Evolutionary conservation across 805 yeast genomes (phyloP).

Genomic region (Candida cerambycidarum): DNA sequence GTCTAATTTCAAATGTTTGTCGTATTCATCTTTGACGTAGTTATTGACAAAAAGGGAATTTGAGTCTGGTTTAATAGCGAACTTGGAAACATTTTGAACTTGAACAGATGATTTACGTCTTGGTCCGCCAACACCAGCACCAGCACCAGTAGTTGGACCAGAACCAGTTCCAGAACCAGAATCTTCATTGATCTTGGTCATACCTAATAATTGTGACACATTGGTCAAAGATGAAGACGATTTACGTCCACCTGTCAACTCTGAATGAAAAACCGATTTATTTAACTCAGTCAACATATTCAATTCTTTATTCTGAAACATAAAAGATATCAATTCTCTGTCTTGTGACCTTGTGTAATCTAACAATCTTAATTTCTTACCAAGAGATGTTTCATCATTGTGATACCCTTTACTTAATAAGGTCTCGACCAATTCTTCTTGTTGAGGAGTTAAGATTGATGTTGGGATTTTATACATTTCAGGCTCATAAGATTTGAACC

Average conservation of each 20-base stretch:
- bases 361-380: constrained; percentile 31
- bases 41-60: constrained; percentile 1
- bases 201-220: constrained; percentile 22
- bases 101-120: constrained; percentile 29
- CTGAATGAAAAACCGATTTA: constrained; percentile 32
- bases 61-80: constrained; percentile 31
- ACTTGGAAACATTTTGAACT: constrained; percentile 25
- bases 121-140: neutral
- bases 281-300: constrained; percentile 38
- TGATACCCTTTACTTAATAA: constrained; percentile 16
- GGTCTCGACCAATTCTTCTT: constrained; percentile 21
- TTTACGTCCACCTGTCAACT: constrained; percentile 28
- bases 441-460: constrained; percentile 16
- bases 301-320: constrained; percentile 35
- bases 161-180: neutral
- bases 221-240: constrained; percentile 36
- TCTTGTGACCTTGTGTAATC: constrained; percentile 24
- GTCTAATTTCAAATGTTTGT: neutral
- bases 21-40: constrained; percentile 3
- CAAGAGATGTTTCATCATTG: constrained; percentile 15
- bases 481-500: constrained; percentile 45
- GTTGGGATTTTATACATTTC: constrained; percentile 35
- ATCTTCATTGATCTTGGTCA: constrained; percentile 20
- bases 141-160: constrained; percentile 2
- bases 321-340: constrained; percentile 27